Base-by-base conservation (phyloP, 768 basidiomycete species). In the Rhodotorula sphaerocarpa region DNA sequence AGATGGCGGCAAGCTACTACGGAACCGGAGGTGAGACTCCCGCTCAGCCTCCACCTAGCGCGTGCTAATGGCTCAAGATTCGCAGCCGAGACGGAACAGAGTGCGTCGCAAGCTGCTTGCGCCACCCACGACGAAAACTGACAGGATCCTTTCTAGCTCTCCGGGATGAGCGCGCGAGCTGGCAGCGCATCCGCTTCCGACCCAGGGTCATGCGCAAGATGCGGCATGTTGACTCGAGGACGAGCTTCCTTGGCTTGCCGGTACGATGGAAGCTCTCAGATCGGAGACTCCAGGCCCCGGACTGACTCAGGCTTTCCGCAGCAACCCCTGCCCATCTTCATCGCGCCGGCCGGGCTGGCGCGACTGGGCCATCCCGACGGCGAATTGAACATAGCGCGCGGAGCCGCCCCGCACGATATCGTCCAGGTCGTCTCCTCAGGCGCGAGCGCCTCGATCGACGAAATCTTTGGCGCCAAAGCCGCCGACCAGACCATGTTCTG, bases 341-440 rank as follows among this genome's bases (percentile, higher is more conserved):
- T 88, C 52, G 83, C 83, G 52, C 88, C 85, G 36, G 86, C 90
- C 23, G 90, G 88, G 27, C 81, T 87, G 43, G 87, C 87, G n/a
- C 83, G 82, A 61, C 78, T 92, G 0, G 91, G 90, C 1, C 90
- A 96, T 74, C 90, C 90, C 16, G 63, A 72, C 79, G 90, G 90
- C 23, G 90, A 95, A 77, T 77, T 80, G 33, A 92, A 91, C 74
- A 83, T 92, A 61, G 85, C 86, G 2, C 80, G 79, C 57, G 89
- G 83, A 12, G 84, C 84, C 16, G 82, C 79, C 28, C 76, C 78
- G 63, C 80, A 80, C 31, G 82, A 82, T 31, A 83, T 91, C 61
- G 83, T 90, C 34, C 91, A 93, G 71, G 76, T 78, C n/a, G 79
- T 80, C 44, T 75, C 79, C 1, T 72, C 72, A 59, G 76, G 76